Percentiles rank a stretch among this genome's conserved stretches.
These are phyloP conservation scores for Ustilago cynodontis DNA, from an alignment of 1,284 basidiomycete species.

Conservation along the genomic window DNA sequence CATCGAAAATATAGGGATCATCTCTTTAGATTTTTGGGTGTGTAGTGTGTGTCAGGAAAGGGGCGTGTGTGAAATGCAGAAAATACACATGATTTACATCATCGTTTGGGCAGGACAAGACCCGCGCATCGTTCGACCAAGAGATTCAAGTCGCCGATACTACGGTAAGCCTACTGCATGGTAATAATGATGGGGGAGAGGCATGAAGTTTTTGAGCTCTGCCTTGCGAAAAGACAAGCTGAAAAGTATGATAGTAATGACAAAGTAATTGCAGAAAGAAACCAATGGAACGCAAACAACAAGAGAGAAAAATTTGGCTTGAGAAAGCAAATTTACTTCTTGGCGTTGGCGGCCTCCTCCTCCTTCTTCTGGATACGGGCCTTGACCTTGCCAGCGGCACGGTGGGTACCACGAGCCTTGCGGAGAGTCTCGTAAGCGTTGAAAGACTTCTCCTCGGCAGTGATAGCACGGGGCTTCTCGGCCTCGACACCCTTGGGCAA, in stretches of 20 bases:
- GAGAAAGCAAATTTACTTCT: conserved; percentile 78
- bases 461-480: conserved; percentile 94
- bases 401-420: conserved; percentile 82
- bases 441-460: conserved; percentile 89
- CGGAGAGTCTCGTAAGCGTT: conserved; percentile 87
- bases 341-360: conserved; percentile 91
- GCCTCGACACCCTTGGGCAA: conserved; percentile 77
- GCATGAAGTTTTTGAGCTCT: conserved; percentile 2
- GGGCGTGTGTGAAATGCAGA: conserved; percentile 33
- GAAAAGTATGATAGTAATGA: conserved; percentile 5
- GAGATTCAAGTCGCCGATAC: conserved; percentile 17
- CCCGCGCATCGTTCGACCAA: conserved; percentile 3
- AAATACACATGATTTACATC: conserved; percentile 33
- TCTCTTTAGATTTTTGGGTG: conserved; percentile 45
- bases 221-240: not conserved
- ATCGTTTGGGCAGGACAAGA: conserved; percentile 1
- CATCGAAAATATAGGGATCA: conserved; percentile 26
- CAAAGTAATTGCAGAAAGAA: conserved; percentile 11
- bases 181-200: not conserved
- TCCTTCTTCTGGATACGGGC: conserved; percentile 77
- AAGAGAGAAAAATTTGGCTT: not conserved
- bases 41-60: conserved; percentile 6
- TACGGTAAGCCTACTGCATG: not conserved
- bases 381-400: conserved; percentile 90
- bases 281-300: conserved; percentile 13